These are phyloP conservation scores for Taiozyma sp. DNA, from an alignment of 1,139 yeast genomes.

Conservation along the genomic window DNA sequence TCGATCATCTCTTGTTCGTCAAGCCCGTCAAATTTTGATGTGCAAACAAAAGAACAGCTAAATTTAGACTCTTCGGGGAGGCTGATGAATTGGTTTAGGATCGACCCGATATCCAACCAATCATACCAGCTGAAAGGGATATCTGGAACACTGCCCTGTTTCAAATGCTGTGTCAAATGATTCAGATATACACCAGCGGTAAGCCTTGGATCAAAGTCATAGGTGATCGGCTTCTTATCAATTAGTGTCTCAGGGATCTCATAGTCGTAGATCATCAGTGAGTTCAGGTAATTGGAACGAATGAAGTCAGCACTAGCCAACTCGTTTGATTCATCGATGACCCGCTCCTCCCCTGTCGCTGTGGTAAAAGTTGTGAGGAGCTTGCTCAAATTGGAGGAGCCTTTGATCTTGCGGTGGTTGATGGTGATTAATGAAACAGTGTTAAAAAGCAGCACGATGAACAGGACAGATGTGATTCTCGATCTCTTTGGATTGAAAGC, in stretches of 20 bases:
- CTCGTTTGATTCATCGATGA: background rate
- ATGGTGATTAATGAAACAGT: background rate
- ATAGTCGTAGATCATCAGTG: background rate
- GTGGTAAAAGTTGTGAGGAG: background rate
- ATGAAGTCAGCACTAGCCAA: background rate
- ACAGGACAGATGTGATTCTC: background rate
- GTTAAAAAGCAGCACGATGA: background rate
- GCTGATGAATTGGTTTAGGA: constrained; percentile 39
- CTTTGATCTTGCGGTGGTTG: background rate
- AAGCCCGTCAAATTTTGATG: constrained; percentile 3
- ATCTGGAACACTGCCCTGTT: constrained; percentile 1
- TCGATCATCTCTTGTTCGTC: constrained; percentile 1
- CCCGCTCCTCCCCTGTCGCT: background rate
- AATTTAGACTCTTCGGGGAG: constrained; percentile 36
- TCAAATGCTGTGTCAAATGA: constrained; percentile 21
- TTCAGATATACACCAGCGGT: constrained; percentile 39
- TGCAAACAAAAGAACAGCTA: constrained; percentile 26
- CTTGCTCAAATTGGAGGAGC: background rate
- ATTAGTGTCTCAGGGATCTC: constrained; percentile 5
- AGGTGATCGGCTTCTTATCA: constrained; percentile 7
- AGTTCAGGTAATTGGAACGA: background rate
- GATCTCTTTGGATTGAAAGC: background rate
- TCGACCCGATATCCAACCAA: constrained; percentile 42
- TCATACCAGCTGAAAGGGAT: constrained; percentile 57
- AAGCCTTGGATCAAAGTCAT: constrained; percentile 43